A percentile compares a stretch with the other conserved stretches of the same genome.
Conservation (phyloP, 192 early-diverging fungal species). For the Gigaspora rosea region DNA sequence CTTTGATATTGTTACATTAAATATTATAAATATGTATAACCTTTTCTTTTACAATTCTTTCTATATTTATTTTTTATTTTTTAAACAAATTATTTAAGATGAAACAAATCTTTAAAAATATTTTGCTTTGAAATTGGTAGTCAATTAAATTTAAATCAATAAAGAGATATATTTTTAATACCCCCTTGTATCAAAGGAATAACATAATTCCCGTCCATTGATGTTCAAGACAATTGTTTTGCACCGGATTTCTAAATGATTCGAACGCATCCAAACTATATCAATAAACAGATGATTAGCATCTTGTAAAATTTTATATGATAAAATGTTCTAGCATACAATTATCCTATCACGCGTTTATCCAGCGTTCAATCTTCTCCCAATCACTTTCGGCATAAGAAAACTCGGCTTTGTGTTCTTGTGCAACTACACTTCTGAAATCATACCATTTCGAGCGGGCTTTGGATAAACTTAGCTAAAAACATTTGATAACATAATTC, state of each 20-base stretch:
- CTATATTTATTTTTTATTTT: too few relatives aligned
- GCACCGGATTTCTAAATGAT: conserved; percentile 12
- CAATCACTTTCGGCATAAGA: conserved; percentile 22
- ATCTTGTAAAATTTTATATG: conserved; percentile 9
- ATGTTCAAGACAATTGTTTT: conserved; percentile 22
- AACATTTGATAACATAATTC: background rate
- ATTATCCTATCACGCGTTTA: conserved; percentile 31
- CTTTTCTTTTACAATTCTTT: too few relatives aligned
- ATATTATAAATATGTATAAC: too few relatives aligned
- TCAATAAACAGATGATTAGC: background rate
- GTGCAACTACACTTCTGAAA: conserved; percentile 11
- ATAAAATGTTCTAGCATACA: conserved; percentile 14
- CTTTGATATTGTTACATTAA: too few relatives aligned
- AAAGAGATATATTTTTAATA: background rate
- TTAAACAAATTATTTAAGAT: too few relatives aligned
- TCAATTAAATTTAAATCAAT: too few relatives aligned
- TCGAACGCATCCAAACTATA: conserved; percentile 35
- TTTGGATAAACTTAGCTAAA: background rate
- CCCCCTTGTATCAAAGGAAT: conserved; percentile 31
- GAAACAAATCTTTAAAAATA: too few relatives aligned
- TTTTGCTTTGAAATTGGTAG: too few relatives aligned
- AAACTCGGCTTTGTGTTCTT: background rate
- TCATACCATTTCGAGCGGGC: conserved; percentile 25
- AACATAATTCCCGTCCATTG: conserved; percentile 27
- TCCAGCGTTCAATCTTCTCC: conserved; percentile 27